Evolutionary conservation across 23 red algal species (phyloP), one percentile per base, ranked within the genome.

Genomic region (Gracilariopsis chorda): DNA sequence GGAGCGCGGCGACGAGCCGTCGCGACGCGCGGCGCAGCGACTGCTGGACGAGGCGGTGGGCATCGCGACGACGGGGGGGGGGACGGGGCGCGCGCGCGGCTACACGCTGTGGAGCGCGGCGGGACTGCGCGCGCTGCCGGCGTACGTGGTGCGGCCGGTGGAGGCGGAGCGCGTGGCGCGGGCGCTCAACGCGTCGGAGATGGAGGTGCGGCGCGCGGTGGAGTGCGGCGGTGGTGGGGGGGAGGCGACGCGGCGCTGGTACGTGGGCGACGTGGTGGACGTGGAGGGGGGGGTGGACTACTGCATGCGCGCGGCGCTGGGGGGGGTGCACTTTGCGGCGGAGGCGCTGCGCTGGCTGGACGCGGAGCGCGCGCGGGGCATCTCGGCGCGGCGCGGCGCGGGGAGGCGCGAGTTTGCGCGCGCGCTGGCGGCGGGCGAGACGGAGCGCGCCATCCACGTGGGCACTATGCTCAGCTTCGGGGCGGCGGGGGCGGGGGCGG

Each of bases 221-320:
- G 48, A 46, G 6, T 23, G 46, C 9, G 13, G 1, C 28, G 33
- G 42, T 9, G 42, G 64, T 16, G 82, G 33, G 51, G 67, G 19
- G 36, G 33, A 2, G 35, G 20, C 20, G 21, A 1, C 1, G 0
- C 13, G 13, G 25, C 17, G 42, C 23, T 89, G 85, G 85, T 89
- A 89, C 55, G 60, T 44, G 43, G 85, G 85, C 23, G 85, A 89
- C 69, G 72, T 89, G 69, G 4, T 4, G 10, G 85, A 89, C 39
- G 3, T 8, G 17, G 27, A 55, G 9, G 68, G 19, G 33, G 85
- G 61, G 28, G 72, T 43, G 30, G 85, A 89, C 53, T 89, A 89
- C 69, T 24, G 52, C 29, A 89, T 89, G 68, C 48, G 85, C 19
- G 85, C 65, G 24, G 43, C 69, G 58, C 45, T 89, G 70, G 42